Evolutionary conservation across 2,329 filamentous ascomycete genomes (phyloP).

Genomic region (Chaetoscypha palmicola): DNA sequence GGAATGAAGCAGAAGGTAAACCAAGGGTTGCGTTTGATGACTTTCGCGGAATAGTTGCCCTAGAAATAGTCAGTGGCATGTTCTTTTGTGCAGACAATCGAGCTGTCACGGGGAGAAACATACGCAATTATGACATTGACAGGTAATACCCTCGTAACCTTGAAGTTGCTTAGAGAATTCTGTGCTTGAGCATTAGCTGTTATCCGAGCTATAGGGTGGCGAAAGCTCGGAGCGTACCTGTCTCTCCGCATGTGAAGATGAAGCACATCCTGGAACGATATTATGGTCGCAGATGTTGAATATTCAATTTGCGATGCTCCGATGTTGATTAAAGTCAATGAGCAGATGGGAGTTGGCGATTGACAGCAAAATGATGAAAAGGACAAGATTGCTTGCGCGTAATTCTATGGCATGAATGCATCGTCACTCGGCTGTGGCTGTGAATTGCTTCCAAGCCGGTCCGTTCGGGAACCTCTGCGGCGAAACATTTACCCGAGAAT

Average conservation of each 20-base stretch:
- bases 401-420: not conserved
- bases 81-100: not conserved
- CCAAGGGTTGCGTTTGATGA: conserved; percentile 61
- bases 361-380: no score
- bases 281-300: no score
- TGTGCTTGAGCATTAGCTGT: conserved; percentile 17
- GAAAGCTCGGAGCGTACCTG: conserved; percentile 21
- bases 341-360: no score
- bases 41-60: conserved; percentile 54
- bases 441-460: no score
- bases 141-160: conserved; percentile 55
- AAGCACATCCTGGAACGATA: conserved; percentile 28
- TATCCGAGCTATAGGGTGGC: conserved; percentile 5
- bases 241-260: conserved; percentile 31
- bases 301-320: no score
- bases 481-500: no score
- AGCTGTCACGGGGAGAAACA: conserved; percentile 1
- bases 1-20: conserved; percentile 77
- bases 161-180: conserved; percentile 32
- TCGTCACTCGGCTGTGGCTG: not conserved
- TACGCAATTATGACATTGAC: conserved; percentile 57
- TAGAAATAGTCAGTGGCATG: conserved; percentile 10
- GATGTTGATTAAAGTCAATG: no score
- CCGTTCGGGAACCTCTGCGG: no score
- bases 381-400: conserved; percentile 2